phyloP scores from a whole-genome alignment of 1,139 yeast species.

The Hemisphaericaspora lyxosophila region DNA sequence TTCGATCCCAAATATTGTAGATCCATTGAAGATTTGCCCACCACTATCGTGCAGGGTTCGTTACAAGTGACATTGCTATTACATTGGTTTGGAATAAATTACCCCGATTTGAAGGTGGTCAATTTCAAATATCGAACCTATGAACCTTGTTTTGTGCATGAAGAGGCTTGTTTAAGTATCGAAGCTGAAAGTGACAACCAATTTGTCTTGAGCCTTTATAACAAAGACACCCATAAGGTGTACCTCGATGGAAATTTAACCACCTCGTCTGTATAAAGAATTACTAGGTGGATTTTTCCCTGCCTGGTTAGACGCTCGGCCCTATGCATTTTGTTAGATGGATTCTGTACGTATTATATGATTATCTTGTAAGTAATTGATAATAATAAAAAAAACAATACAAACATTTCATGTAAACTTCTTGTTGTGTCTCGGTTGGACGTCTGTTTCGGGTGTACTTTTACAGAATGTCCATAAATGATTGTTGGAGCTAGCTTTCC shows the following conservation, averaged over 20 bases:
- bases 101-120: conserved; percentile 19
- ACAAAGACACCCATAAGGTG: conserved; percentile 7
- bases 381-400: too few relatives aligned
- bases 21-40: conserved; percentile 57
- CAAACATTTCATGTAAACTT: too few relatives aligned
- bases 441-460: too few relatives aligned
- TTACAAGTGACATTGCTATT: conserved; percentile 60
- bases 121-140: conserved; percentile 49
- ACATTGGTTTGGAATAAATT: conserved; percentile 41
- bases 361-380: too few relatives aligned
- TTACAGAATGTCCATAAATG: too few relatives aligned
- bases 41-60: conserved; percentile 79
- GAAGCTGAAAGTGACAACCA: not conserved
- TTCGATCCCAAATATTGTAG: conserved; percentile 57
- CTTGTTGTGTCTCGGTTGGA: too few relatives aligned
- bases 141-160: conserved; percentile 33
- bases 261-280: not conserved
- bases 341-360: too few relatives aligned
- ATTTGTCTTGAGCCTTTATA: conserved; percentile 9
- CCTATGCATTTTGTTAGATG: too few relatives aligned
- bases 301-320: too few relatives aligned
- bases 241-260: conserved; percentile 13
- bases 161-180: conserved; percentile 10
- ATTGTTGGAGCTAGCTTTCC: too few relatives aligned
- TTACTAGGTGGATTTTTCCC: too few relatives aligned